Evolutionary conservation across 306 rosid species (phyloP).

Genomic region (Citrullus amarus): DNA sequence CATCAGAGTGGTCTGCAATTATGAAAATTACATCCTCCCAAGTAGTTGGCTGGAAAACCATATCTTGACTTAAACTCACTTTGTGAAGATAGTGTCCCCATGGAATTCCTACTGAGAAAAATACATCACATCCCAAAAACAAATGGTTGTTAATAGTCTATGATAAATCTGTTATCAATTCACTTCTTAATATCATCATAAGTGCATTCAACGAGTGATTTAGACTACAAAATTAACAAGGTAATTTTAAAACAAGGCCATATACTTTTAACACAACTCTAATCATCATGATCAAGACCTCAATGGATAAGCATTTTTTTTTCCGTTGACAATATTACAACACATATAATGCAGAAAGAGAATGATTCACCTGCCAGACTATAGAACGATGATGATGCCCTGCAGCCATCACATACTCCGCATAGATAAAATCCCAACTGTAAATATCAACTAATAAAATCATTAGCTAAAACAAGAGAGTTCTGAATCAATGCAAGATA

Average conservation of each 20-base stretch:
- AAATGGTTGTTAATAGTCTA: not conserved
- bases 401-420: constrained; percentile 98
- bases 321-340: not conserved
- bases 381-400: constrained; percentile 84
- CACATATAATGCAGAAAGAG: not conserved
- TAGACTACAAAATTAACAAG: not conserved
- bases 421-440: constrained; percentile 99
- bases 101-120: not conserved
- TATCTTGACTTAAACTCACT: not conserved
- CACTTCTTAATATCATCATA: not conserved
- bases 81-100: not conserved
- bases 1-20: not conserved
- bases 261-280: not conserved
- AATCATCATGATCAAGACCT: not conserved
- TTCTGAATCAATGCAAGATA: not conserved
- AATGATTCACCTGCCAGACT: constrained; percentile 72
- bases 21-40: not conserved
- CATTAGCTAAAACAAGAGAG: not conserved
- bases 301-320: not conserved
- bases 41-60: not conserved
- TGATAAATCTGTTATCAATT: not conserved
- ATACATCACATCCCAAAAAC: not conserved
- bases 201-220: not conserved
- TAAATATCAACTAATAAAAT: constrained; percentile 7
- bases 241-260: not conserved